Base-by-base conservation (phyloP, 75 land plant genomes). In the Cunninghamia lanceolata region DNA sequence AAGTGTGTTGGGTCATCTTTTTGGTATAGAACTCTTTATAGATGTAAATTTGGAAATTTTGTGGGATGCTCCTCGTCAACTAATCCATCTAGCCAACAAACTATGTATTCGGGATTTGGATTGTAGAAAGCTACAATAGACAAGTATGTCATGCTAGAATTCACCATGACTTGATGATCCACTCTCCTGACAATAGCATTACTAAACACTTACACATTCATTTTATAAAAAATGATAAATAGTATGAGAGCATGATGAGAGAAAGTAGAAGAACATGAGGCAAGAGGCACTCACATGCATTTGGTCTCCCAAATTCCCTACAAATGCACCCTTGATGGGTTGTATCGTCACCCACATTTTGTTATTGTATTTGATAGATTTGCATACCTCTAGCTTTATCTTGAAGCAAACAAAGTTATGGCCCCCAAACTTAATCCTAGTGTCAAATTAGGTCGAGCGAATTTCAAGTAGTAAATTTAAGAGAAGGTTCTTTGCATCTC, bases 91-190 rank as follows among this genome's bases (percentile, higher is more conserved):
- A 94, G 39, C 7, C 93, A 93, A 53, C 88, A 92, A 32, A 94
- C 93, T 11, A 83, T 86, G 2, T 93, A 92, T 1, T 92, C 91
- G 3, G 91, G 91, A 6, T 93, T 87, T 21, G 95, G 92, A 54
- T 94, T 91, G 84, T 92, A 91, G 86, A 94, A 94, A 9, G 93
- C 89, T 0, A 93, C 95, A 19, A 94, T 94, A 17, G 94, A 93
- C 15, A 94, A 66, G 25, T 94, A 86, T 88, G 90, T 89, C 84
- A 25, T 35, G 83, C 92, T 86, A 17, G 95, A 90, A 88, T 94
- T 94, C 92, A 94, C 95, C 66, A 93, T 93, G n/a, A 92, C 95
- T 84, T 91, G 94, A 88, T 93, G 94, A 59, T 92, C 94, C 1
- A 90, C 95, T 32, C 89, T 94, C 92, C 89, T 92, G 84, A 89